Evolutionary conservation across 139 green algal genomes (phyloP), one percentile per base, ranked within the genome.

Genomic region (Nannochloris sp.): DNA sequence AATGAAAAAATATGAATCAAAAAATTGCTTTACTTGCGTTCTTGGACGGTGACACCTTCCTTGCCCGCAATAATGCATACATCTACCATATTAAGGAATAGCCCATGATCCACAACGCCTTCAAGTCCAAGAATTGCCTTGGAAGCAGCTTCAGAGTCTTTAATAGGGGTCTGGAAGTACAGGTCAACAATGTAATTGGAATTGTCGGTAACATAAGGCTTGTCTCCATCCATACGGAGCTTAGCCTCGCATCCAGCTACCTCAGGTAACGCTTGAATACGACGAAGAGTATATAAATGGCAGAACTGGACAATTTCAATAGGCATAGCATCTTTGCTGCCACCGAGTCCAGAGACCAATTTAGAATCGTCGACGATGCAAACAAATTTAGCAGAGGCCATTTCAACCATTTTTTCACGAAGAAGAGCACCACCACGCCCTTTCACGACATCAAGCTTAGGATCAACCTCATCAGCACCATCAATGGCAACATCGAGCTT

Each of bases 281-380:
- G 78, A 31, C 81, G 27, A 12, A 94, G 83, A 1, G 84, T 96
- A 80, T 94, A 96, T 54, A 84, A 74, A 75, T 91, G 89, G 87
- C 95, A 99, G 78, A 99, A 99, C 83, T 98, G 94, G 36, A 95
- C 87, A 63, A 99, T 93, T 78, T 99, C 95, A 23, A 99, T 88
- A 13, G 95, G 95, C 89, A 99, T 97, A 12, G 94, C 90, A 42
- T 75, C 61, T 81, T 95, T 90, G 82, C 75, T 88, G 71, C 90
- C 90, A 8, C 90, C 90, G 48, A 96, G 80, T 12, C 87, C 89
- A 1, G 67, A 30, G 31, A 97, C 87, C 70, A 96, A 73, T 86
- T 99, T 99, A 54, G 89, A 90, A 56, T 99, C 95, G 64, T 99
- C 95, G 8, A 99, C 94, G 56, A 99, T 99, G 81, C 96, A 97